phyloP scores from a whole-genome alignment of 1,284 basidiomycete species.

The Inonotus obliquus region DNA sequence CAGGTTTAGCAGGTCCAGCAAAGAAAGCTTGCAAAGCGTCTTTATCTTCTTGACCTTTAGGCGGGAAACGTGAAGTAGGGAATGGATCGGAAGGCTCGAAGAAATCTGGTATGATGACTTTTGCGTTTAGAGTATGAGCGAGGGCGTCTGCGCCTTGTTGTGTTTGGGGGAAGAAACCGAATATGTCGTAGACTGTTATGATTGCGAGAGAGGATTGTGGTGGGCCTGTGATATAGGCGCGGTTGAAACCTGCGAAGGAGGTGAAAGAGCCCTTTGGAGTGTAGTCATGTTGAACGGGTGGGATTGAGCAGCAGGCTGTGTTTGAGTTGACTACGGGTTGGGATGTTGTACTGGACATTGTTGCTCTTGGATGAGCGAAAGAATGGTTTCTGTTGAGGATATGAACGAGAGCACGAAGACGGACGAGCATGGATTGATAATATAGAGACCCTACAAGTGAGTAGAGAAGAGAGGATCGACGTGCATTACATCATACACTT shows the following conservation, averaged over 20 bases:
- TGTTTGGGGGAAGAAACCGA: conserved; percentile 46
- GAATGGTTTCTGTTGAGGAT: conserved; percentile 31
- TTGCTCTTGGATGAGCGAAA: background rate
- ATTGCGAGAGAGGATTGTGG: conserved; percentile 45
- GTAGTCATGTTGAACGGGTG: conserved; percentile 47
- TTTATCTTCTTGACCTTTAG: conserved; percentile 46
- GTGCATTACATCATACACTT: background rate
- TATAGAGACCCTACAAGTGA: no score
- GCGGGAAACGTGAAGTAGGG: conserved; percentile 48
- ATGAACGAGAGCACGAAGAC: conserved; percentile 38
- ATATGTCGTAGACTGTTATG: conserved; percentile 61
- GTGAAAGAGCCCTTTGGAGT: conserved; percentile 45
- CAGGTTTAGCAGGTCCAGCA: conserved; percentile 43
- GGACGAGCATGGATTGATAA: conserved; percentile 35
- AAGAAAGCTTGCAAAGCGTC: conserved; percentile 51
- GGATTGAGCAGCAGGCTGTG: conserved; percentile 55
- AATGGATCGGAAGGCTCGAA: conserved; percentile 51
- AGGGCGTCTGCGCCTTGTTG: conserved; percentile 62
- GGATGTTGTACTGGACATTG: conserved; percentile 31
- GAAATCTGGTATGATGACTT: conserved; percentile 64
- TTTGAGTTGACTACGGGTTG: conserved; percentile 46
- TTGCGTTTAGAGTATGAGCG: conserved; percentile 43
- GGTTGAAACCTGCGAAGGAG: conserved; percentile 35
- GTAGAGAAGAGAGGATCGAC: background rate
- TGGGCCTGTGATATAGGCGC: conserved; percentile 50